Evolutionary conservation across 176 grass and related monocot genomes (phyloP).

Genomic region (Carex kokanica): DNA sequence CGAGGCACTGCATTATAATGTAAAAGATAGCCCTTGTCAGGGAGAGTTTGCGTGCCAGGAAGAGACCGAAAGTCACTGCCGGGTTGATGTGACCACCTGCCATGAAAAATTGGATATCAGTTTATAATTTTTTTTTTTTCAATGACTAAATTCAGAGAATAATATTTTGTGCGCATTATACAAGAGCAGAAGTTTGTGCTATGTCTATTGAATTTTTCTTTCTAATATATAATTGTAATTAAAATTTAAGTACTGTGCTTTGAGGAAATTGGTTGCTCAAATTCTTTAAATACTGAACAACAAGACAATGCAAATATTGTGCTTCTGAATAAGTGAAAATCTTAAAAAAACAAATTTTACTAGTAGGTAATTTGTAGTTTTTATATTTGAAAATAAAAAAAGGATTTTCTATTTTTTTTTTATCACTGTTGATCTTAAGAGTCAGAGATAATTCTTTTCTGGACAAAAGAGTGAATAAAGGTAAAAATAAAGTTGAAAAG

Average conservation of each 20-base stretch:
- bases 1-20: conserved; percentile 87
- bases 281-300: not conserved
- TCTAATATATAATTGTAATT: not conserved
- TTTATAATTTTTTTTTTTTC: not conserved
- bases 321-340: not conserved
- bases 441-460: not conserved
- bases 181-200: not conserved
- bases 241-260: not conserved
- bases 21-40: conserved; percentile 79
- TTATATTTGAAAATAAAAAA: not conserved
- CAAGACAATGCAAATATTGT: not conserved
- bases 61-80: conserved; percentile 80
- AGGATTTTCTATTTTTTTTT: not conserved
- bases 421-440: not conserved
- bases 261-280: not conserved
- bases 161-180: not conserved
- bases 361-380: not conserved
- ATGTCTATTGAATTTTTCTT: not conserved
- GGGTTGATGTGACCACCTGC: conserved; percentile 95
- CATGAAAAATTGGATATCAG: not conserved
- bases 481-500: conserved; percentile 11
- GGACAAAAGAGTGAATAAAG: conserved; percentile 11
- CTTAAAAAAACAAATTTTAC: not conserved
- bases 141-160: not conserved
- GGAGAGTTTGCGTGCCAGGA: conserved; percentile 84